A percentile compares a stretch with the other conserved stretches of the same genome.
phyloP scores from a whole-genome alignment of 306 rosid genomes.

The Gillenia trifoliata region DNA sequence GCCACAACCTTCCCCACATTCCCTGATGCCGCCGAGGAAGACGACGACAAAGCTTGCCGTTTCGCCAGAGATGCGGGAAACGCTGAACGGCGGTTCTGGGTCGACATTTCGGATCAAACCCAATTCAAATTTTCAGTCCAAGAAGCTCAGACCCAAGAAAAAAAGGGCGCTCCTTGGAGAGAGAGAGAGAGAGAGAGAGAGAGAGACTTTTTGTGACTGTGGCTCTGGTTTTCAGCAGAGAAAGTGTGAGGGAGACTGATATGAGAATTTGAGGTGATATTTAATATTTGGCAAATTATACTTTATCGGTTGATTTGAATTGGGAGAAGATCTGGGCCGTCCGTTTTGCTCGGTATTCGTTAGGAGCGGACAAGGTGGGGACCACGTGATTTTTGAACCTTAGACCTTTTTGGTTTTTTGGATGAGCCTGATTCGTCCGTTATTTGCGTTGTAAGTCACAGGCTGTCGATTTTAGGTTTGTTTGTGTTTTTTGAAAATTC shows the following conservation, averaged over 20 bases:
- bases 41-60: constrained; percentile 55
- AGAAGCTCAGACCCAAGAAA: constrained; percentile 26
- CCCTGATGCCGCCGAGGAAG: constrained; percentile 36
- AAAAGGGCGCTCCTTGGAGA: not conserved
- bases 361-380: constrained; percentile 68
- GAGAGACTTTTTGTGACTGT: constrained; percentile 1
- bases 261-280: constrained; percentile 17
- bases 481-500: not conserved
- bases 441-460: not conserved
- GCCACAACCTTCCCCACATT: constrained; percentile 31
- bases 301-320: constrained; percentile 46
- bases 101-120: constrained; percentile 44
- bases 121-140: constrained; percentile 6
- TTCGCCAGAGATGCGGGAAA: constrained; percentile 77
- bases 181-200: not conserved
- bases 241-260: constrained; percentile 7
- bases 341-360: constrained; percentile 36
- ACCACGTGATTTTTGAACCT: constrained; percentile 21
- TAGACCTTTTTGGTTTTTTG: not conserved
- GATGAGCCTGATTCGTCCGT: not conserved
- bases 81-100: constrained; percentile 70
- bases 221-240: constrained; percentile 14
- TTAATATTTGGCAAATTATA: constrained; percentile 25
- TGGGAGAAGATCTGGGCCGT: constrained; percentile 50
- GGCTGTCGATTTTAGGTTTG: not conserved